Evolutionary conservation across 495 filamentous ascomycete genomes (phyloP).

Genomic region (Chaetomium tenue): DNA sequence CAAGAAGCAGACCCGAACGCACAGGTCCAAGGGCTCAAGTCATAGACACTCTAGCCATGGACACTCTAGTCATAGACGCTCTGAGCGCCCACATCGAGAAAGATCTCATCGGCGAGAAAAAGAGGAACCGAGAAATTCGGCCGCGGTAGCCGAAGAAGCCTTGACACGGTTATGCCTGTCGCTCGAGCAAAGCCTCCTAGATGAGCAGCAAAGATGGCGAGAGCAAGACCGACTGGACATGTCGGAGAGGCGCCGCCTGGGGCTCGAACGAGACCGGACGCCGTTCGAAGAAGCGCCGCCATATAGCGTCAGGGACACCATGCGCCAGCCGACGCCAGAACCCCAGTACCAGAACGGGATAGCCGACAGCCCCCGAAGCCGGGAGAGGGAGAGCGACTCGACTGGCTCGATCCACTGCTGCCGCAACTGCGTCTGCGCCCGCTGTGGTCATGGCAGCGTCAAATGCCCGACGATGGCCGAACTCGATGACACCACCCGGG

Average conservation of each 20-base stretch:
- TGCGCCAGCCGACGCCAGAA: neutral
- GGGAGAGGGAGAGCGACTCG: neutral
- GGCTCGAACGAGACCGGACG: neutral
- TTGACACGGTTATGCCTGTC: conserved; percentile 12
- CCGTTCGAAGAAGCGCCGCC: neutral
- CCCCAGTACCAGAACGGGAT: neutral
- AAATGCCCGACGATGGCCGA: conserved; percentile 7
- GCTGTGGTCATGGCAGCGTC: neutral
- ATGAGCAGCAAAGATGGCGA: conserved; percentile 9
- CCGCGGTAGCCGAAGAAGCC: conserved; percentile 8
- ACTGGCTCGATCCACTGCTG: neutral
- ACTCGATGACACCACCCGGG: conserved; percentile 3
- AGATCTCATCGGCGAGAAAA: neutral
- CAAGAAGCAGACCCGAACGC: neutral
- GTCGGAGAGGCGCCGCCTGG: neutral
- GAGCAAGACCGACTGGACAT: conserved; percentile 6
- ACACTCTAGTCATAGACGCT: neutral
- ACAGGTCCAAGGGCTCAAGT: conserved; percentile 8
- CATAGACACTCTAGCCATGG: neutral
- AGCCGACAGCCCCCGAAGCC: conserved; percentile 2
- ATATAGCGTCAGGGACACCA: neutral
- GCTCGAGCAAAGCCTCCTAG: conserved; percentile 18
- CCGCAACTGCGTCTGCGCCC: neutral
- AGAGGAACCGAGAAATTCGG: neutral
- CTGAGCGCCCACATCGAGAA: neutral